These are phyloP conservation scores for Plasmodium gallinaceum DNA, from an alignment of 169 alveolate species.

Conservation along the genomic window DNA sequence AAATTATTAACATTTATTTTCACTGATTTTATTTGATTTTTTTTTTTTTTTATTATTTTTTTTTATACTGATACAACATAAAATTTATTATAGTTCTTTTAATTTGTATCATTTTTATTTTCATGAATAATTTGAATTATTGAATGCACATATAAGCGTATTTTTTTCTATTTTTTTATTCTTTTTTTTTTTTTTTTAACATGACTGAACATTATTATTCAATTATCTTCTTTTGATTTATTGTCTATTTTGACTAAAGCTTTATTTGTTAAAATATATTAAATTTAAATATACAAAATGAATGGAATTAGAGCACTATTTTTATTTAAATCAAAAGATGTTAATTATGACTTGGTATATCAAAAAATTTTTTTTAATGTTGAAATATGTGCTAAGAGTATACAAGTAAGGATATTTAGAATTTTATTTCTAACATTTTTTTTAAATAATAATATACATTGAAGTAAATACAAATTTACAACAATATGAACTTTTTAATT, in stretches of 20 bases:
- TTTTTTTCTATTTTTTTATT: background rate
- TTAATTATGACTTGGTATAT: conserved; percentile 15
- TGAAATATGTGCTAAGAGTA: conserved; percentile 31
- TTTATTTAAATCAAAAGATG: conserved; percentile 6
- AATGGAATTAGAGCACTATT: conserved; percentile 30
- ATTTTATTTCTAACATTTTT: background rate
- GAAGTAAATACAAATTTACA: background rate
- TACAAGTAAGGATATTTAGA: conserved; percentile 11
- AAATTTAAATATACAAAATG: conserved; percentile 3
- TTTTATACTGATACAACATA: background rate
- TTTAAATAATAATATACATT: background rate
- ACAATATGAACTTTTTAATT: background rate
- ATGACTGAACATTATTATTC: background rate
- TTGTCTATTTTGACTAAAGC: background rate
- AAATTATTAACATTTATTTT: background rate
- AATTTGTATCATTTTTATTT: background rate
- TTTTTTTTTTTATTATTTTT: background rate
- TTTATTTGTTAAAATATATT: background rate
- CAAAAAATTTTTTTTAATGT: conserved; percentile 19
- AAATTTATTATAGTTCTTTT: background rate
- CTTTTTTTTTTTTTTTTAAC: background rate
- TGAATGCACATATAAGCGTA: background rate
- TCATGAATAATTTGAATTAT: background rate
- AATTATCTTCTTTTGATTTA: background rate
- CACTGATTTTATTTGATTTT: background rate